These are phyloP conservation scores for Exserohilum rostratum DNA, from an alignment of 2,329 filamentous ascomycete species.

Conservation along the genomic window DNA sequence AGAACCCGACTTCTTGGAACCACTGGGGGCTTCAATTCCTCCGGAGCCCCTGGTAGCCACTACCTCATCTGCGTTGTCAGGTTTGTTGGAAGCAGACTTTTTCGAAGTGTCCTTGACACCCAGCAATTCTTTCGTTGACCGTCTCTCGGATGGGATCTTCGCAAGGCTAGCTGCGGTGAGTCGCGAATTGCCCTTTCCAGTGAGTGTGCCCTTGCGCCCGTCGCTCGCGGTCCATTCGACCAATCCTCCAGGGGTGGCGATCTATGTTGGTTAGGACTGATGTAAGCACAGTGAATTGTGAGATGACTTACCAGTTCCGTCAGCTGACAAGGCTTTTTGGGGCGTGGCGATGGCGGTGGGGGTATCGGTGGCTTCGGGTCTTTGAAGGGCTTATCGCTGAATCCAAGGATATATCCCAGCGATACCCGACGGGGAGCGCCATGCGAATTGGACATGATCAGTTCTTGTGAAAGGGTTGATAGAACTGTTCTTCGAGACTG, in stretches of 20 bases:
- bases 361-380: constrained; percentile 18
- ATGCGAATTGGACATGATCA: constrained; percentile 22
- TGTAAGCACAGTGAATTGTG: accelerated
- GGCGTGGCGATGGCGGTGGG: constrained; percentile 9
- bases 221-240: constrained; percentile 44
- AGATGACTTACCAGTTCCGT: constrained; percentile 18
- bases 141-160: constrained; percentile 16
- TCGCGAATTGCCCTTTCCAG: constrained; percentile 20
- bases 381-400: constrained; percentile 41
- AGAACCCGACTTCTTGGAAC: not conserved
- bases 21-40: not conserved
- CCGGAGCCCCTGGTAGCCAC: not conserved
- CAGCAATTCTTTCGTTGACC: not conserved
- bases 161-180: constrained; percentile 21
- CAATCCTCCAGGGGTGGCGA: constrained; percentile 30
- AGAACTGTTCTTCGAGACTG: not conserved
- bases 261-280: constrained; percentile 18
- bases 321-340: constrained; percentile 11
- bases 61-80: not conserved
- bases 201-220: constrained; percentile 38
- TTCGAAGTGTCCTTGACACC: constrained; percentile 1
- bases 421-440: constrained; percentile 27
- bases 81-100: constrained; percentile 2
- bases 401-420: constrained; percentile 36
- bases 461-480: not conserved